Conservation (phyloP, 1,284 basidiomycete species). For the Ceratobasidium sp. region DNA sequence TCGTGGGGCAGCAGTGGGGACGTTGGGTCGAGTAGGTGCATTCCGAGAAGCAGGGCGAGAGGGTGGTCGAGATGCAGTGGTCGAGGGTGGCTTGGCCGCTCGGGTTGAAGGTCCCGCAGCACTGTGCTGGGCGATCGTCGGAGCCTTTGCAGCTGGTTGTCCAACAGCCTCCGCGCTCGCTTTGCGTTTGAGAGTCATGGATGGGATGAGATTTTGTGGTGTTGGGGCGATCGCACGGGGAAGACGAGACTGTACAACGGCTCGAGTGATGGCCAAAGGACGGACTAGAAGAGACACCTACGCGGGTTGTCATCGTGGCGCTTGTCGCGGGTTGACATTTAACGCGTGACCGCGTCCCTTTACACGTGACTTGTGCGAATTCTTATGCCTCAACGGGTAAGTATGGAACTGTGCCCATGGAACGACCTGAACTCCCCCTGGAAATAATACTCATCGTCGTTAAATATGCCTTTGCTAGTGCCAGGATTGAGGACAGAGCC, state of each 20-base stretch:
- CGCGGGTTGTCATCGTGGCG: constrained; percentile 33
- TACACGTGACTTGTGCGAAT: not conserved
- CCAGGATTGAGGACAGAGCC: not conserved
- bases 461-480: not conserved
- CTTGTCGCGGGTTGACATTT: constrained; percentile 3
- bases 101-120: constrained; percentile 26
- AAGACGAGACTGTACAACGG: constrained; percentile 30
- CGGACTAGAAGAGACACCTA: constrained; percentile 5
- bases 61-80: constrained; percentile 20
- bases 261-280: constrained; percentile 1
- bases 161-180: constrained; percentile 36
- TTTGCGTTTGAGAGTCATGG: constrained; percentile 41
- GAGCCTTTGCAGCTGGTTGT: constrained; percentile 25
- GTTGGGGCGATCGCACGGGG: constrained; percentile 31
- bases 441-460: constrained; percentile 23
- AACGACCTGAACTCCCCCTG: constrained; percentile 3
- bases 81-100: constrained; percentile 18
- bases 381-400: too few relatives aligned
- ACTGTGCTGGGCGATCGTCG: constrained; percentile 18
- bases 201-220: constrained; percentile 11
- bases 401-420: too few relatives aligned
- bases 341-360: constrained; percentile 16
- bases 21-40: constrained; percentile 35
- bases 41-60: constrained; percentile 30
- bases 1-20: constrained; percentile 33